Evolutionary conservation across 2,329 filamentous ascomycete species (phyloP).

Genomic region (Epichloe brachyelytri): DNA sequence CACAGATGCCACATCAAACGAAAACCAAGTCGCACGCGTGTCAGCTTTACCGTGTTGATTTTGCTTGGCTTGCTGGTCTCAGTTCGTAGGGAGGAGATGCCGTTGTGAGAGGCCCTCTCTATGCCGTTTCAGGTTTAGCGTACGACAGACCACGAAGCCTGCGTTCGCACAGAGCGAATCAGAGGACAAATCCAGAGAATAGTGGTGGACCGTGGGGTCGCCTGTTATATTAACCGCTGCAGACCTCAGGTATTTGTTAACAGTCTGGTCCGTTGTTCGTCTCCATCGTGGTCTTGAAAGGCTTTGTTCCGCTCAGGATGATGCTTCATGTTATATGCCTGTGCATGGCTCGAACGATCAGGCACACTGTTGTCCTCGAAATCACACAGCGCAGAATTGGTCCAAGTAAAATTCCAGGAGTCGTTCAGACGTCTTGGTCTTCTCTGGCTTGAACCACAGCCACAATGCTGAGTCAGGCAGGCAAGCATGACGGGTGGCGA

Average conservation of each 20-base stretch:
- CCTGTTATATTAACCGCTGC: neutral
- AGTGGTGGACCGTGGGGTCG: neutral
- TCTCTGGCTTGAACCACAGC: too few relatives aligned
- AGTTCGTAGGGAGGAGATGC: neutral
- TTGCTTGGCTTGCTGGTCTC: constrained; percentile 1
- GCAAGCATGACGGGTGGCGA: too few relatives aligned
- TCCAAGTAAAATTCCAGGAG: neutral
- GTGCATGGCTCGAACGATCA: too few relatives aligned
- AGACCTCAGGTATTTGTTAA: neutral
- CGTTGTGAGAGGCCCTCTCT: neutral
- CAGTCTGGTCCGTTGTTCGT: neutral
- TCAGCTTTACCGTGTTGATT: constrained; percentile 1
- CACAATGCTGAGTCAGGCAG: too few relatives aligned
- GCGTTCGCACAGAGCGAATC: neutral
- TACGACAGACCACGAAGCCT: neutral
- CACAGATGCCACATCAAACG: neutral
- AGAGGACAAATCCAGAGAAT: neutral
- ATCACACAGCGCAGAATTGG: too few relatives aligned
- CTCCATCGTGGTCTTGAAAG: neutral
- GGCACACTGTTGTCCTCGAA: too few relatives aligned
- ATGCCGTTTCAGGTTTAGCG: constrained; percentile 1
- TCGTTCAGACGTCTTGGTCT: neutral
- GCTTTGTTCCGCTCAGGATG: too few relatives aligned
- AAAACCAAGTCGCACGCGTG: neutral
- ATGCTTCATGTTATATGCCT: too few relatives aligned